Conservation (phyloP, 345 rosid genomes). For the Limnanthes douglasii region DNA sequence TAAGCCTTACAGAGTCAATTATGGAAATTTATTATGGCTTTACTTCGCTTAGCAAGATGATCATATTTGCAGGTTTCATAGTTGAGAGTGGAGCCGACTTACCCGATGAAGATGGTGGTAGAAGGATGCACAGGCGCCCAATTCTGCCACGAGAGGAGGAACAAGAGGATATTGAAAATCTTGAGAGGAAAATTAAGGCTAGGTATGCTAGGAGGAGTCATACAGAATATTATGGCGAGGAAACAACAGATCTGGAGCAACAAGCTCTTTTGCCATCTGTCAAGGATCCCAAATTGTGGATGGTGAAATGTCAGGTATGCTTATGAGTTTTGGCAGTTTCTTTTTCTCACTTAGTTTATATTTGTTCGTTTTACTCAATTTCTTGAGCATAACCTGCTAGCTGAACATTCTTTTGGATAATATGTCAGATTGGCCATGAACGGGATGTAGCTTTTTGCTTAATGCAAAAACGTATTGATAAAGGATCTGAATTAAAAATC, state of each 20-base stretch:
- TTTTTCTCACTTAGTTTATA: neutral
- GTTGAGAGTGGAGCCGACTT: constrained; percentile 63
- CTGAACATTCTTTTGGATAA: neutral
- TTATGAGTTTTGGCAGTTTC: no score
- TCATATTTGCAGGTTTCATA: constrained; percentile 49
- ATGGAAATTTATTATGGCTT: no score
- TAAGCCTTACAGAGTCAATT: no score
- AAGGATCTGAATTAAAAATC: constrained; percentile 77
- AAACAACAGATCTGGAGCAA: constrained; percentile 93
- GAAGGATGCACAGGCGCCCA: constrained; percentile 61
- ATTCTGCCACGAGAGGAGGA: constrained; percentile 65
- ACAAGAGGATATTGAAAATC: constrained; percentile 78
- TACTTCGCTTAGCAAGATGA: no score
- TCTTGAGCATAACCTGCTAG: neutral
- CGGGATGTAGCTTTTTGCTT: constrained; percentile 85
- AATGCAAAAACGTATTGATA: constrained; percentile 86
- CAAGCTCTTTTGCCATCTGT: constrained; percentile 97
- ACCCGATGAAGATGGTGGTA: constrained; percentile 61
- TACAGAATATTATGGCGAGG: constrained; percentile 85
- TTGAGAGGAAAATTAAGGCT: constrained; percentile 67
- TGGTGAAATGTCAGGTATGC: constrained; percentile 33
- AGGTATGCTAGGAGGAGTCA: constrained; percentile 66
- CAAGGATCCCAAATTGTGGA: constrained; percentile 64
- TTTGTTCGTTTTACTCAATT: neutral
- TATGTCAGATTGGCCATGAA: constrained; percentile 72